Percentiles rank a stretch among this genome's conserved stretches.
phyloP scores from a whole-genome alignment of 2,329 filamentous ascomycete genomes.

The Sclerotinia borealis region DNA sequence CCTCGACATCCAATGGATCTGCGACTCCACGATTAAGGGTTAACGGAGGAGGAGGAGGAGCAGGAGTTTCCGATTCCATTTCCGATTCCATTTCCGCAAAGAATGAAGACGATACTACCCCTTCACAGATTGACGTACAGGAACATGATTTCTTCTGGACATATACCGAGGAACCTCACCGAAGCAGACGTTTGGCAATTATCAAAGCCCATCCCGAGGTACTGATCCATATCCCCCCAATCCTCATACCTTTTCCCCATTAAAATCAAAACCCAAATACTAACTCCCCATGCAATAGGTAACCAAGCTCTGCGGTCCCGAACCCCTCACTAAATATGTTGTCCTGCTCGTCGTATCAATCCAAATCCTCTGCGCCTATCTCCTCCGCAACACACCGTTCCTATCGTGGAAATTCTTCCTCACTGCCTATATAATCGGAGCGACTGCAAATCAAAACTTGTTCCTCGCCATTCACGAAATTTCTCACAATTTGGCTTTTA shows the following conservation, averaged over 20 bases:
- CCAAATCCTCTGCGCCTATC: constrained; percentile 71
- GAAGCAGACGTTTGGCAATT: constrained; percentile 82
- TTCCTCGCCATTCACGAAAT: constrained; percentile 99
- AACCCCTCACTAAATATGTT: constrained; percentile 91
- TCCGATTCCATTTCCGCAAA: too few species aligned
- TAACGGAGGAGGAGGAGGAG: background rate
- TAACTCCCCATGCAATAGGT: constrained; percentile 49
- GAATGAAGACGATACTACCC: background rate
- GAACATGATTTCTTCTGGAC: constrained; percentile 81
- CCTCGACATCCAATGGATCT: constrained; percentile 4
- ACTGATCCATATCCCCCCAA: constrained; percentile 29
- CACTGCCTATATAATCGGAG: constrained; percentile 84
- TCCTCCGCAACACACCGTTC: constrained; percentile 70
- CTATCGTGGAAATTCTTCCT: constrained; percentile 80
- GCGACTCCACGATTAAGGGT: background rate
- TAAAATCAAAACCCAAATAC: background rate
- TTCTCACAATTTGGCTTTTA: constrained; percentile 94
- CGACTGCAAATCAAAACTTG: constrained; percentile 95
- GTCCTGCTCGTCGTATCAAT: constrained; percentile 77
- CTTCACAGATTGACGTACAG: constrained; percentile 23
- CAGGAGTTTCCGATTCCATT: background rate
- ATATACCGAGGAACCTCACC: constrained; percentile 95
- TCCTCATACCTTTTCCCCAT: background rate
- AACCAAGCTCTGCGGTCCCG: constrained; percentile 92
- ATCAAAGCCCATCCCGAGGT: constrained; percentile 98